Percentiles rank a stretch among this genome's conserved stretches.
These are phyloP conservation scores for Cyclanthera cordifolia DNA, from an alignment of 306 rosid species.

Conservation along the genomic window DNA sequence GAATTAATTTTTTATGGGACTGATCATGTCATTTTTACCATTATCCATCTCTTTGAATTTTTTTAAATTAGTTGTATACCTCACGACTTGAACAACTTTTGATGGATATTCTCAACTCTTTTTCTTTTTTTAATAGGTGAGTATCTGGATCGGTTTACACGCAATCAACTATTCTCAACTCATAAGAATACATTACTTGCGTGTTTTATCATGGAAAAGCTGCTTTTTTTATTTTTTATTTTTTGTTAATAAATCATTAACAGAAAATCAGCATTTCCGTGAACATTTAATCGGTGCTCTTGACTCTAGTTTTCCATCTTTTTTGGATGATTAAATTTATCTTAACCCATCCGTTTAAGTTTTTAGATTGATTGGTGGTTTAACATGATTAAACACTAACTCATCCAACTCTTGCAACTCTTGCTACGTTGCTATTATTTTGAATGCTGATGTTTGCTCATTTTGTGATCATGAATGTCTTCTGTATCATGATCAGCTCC, in stretches of 20 bases:
- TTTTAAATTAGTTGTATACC: not conserved
- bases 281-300: not conserved
- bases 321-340: not conserved
- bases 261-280: not conserved
- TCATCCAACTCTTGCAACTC: not conserved
- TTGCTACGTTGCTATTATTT: not conserved
- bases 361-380: too few species aligned
- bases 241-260: too few species aligned
- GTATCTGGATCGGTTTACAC: too few species aligned
- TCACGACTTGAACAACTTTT: not conserved
- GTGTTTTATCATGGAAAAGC: too few species aligned
- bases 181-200: not conserved
- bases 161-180: too few species aligned
- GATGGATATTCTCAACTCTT: not conserved
- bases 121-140: too few species aligned
- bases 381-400: too few species aligned
- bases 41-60: conserved; percentile 4
- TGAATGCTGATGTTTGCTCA: not conserved
- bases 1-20: not conserved
- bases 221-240: too few species aligned
- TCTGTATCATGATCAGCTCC: not conserved
- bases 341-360: too few species aligned
- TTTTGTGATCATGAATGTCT: not conserved
- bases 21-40: conserved; percentile 4
- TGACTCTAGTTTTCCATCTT: not conserved